These are phyloP conservation scores for Trichoderma arundinaceum DNA, from an alignment of 2,329 filamentous ascomycete genomes.

Conservation along the genomic window DNA sequence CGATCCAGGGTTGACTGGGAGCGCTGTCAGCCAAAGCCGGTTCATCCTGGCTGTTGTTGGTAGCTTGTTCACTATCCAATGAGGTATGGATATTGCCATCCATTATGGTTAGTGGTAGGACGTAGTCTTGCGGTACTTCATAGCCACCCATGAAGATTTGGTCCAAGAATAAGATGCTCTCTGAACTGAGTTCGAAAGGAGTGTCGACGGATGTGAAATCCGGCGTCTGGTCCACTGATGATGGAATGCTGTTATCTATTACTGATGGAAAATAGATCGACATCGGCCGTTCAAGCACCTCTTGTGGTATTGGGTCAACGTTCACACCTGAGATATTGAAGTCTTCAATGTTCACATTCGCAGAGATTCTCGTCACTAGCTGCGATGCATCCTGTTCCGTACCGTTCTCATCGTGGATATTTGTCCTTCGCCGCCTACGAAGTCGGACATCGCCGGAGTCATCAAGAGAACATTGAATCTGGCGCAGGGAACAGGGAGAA, in stretches of 20 bases:
- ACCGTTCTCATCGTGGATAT: not conserved
- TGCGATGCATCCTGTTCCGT: not conserved
- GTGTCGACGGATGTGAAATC: conserved; percentile 13
- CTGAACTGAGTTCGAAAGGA: conserved; percentile 17
- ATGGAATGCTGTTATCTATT: not conserved
- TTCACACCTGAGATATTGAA: not conserved
- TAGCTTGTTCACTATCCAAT: not conserved
- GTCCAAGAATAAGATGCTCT: conserved; percentile 16
- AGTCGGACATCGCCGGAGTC: conserved; percentile 15
- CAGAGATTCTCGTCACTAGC: not conserved
- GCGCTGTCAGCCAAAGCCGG: not conserved
- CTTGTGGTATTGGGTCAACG: not conserved
- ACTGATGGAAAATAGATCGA: not conserved
- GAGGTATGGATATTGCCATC: not conserved
- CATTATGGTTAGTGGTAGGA: not conserved
- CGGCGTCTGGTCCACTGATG: conserved; percentile 7
- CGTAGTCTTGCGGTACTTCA: not conserved
- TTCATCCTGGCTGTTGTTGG: not conserved
- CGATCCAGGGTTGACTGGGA: not conserved
- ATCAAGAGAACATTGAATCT: conserved; percentile 9
- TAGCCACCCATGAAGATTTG: conserved; percentile 10
- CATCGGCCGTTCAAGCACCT: not conserved
- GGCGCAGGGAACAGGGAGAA: conserved; percentile 13
- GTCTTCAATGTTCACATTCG: too few relatives aligned
- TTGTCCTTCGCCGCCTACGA: conserved; percentile 9